phyloP scores from a whole-genome alignment of 177 flowering plant species.

The Vitis hybrid region DNA sequence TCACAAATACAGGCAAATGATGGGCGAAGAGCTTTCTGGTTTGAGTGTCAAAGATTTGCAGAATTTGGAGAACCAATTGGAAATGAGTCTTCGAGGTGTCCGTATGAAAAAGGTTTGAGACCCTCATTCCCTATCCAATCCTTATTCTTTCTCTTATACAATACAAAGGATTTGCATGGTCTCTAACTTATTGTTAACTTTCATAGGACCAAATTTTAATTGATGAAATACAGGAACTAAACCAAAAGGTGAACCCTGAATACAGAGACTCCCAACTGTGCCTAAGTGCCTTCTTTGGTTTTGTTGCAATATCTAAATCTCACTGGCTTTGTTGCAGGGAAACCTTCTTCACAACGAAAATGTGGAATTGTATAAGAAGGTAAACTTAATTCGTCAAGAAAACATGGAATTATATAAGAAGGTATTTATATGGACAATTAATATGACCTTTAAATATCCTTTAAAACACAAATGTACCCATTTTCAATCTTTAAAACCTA shows the following conservation, averaged over 20 bases:
- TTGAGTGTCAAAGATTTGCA: constrained; percentile 71
- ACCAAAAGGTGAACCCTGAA: constrained; percentile 30
- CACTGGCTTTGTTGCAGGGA: constrained; percentile 25
- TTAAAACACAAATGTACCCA: background rate
- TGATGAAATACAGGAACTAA: constrained; percentile 45
- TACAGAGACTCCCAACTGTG: background rate
- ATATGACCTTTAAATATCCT: background rate
- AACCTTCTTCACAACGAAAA: constrained; percentile 38
- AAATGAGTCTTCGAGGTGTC: constrained; percentile 72
- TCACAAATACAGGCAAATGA: constrained; percentile 58
- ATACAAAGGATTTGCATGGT: background rate
- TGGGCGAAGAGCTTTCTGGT: constrained; percentile 86
- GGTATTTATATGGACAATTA: constrained; percentile 13
- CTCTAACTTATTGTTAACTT: constrained; percentile 5
- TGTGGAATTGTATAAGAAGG: constrained; percentile 41
- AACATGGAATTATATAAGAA: constrained; percentile 26
- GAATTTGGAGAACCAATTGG: constrained; percentile 75
- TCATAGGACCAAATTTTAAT: constrained; percentile 40
- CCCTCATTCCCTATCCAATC: background rate
- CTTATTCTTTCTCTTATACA: background rate
- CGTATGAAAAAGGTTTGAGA: constrained; percentile 55
- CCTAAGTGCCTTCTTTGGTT: background rate
- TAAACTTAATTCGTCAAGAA: constrained; percentile 33
- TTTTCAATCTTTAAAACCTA: background rate
- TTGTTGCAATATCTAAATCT: constrained; percentile 5